Base-by-base conservation (phyloP, 306 rosid species). In the Cajanus cajan region DNA sequence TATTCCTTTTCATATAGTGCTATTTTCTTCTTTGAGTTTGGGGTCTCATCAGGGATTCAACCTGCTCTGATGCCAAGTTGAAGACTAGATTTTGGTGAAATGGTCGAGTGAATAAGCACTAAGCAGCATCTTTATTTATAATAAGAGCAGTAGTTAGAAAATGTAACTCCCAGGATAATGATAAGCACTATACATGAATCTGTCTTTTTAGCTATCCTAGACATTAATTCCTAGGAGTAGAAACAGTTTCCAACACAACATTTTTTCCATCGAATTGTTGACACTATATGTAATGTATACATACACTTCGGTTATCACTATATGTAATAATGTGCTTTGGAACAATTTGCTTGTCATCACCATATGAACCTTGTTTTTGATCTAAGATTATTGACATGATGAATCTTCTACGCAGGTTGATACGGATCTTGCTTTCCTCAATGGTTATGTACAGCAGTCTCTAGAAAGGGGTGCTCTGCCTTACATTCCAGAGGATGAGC, bases 401-500 rank as follows among this genome's bases (percentile, higher is more conserved):
- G 15, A 73, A 54, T 50, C 78, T 61, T 71, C 68, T 78, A 65
- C 82, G 90, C 94, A 93, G 98, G 80, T 91, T 52, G 94, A 93
- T 66, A 91, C 80, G 63, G 85, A 86, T 81, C 91, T 93, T 47
- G 77, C 93, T 4, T 91, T 93, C 86, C 98, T 93, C 50, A 55
- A 87, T 85, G 76, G 22, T 68, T 91, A 82, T 82, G 93, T 93
- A 75, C 85, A 84, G 31, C 87, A 86, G 71, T 66, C 97, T 67
- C 61, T 91, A 34, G 90, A 89, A 79, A 88, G 85, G 70, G 98
- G 97, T 33, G 94, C 98, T 58, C 90, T 78, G 81, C 97, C 92
- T 31, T 93, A 93, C 78, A 83, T 91, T 80, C 79, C 88, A 1
- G 92, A 93, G 87, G 85, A 80, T 51, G 90, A 84, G 80, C 94